Base-by-base conservation (phyloP, 495 filamentous ascomycete genomes). In the Penicillium longicatenatum region DNA sequence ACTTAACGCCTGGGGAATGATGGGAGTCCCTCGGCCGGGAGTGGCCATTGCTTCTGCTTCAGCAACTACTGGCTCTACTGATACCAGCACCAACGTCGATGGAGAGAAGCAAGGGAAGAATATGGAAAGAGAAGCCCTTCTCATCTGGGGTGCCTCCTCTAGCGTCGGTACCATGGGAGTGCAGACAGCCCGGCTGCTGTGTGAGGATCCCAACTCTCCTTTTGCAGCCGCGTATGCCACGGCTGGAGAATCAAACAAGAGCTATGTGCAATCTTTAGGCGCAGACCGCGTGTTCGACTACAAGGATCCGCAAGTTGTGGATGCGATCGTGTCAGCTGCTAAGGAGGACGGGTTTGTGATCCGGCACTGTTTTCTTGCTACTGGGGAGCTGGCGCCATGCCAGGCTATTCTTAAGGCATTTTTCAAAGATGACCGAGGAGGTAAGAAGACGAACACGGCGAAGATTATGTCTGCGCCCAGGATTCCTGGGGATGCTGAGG, bases 281-380 rank as follows among this genome's bases (percentile, higher is more conserved):
- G 82, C 81, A 16, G 70, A 68, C n/a, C 60, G 68, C 24, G 71
- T 79, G 0, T 83, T 83, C 52, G 76, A 84, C 53, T 80, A 84
- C 46, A 75, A 74, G n/a, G 70, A 77, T 0, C 44, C 70, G 17
- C 29, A 59, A 9, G 79, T 82, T 12, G 76, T 81, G 29, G 64
- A 75, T 30, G 53, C 53, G 4, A 78, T 84, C 47, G 60, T 82
- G 17, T 60, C 66, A 10, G 70, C 77, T 20, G 79, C 74, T 4
- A 72, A 65, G 39, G 60, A 64, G 44, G 75, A 76, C 39, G 77
- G 74, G 0, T 53, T 79, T 11, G 68, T 65, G 16, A 71, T 82
- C 50, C 62, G 69, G 26, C 49, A 71, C 20, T 76, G 73, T 10
- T 81, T 76, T 53, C 74, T 79, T 55, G 72, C 77, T 0, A 76